These are phyloP conservation scores for Boletus rubroflammeus DNA, from an alignment of 768 basidiomycete species.

Conservation along the genomic window DNA sequence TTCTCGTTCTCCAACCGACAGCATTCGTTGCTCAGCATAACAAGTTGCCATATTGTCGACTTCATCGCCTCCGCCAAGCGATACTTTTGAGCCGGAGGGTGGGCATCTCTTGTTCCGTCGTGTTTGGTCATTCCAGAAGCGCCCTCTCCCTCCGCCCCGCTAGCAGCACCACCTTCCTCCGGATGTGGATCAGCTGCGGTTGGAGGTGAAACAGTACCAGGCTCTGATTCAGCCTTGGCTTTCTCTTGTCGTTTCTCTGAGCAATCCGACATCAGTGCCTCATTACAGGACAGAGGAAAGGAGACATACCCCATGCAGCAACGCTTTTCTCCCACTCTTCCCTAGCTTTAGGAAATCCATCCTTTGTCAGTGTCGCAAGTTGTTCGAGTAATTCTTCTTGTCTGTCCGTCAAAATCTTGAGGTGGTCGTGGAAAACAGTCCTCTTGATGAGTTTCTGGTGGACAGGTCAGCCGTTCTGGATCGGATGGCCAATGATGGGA, in stretches of 20 bases:
- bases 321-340: slow-evolving; percentile 77
- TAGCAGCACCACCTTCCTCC: slow-evolving; percentile 33
- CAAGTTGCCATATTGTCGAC: slow-evolving; percentile 72
- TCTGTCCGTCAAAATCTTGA: slow-evolving; percentile 56
- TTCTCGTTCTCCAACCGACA: slow-evolving; percentile 67
- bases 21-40: slow-evolving; percentile 78
- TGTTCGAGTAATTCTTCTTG: slow-evolving; percentile 68
- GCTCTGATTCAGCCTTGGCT: slow-evolving; percentile 33
- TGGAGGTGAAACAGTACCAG: slow-evolving; percentile 32
- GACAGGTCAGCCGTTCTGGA: slow-evolving; percentile 6
- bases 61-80: slow-evolving; percentile 80
- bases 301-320: slow-evolving; percentile 58
- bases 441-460: slow-evolving; percentile 88
- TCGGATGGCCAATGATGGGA: neutral
- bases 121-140: slow-evolving; percentile 20
- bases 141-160: slow-evolving; percentile 27
- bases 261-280: neutral
- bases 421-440: slow-evolving; percentile 76
- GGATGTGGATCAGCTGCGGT: slow-evolving; percentile 19
- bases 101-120: slow-evolving; percentile 37
- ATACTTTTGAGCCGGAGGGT: slow-evolving; percentile 75
- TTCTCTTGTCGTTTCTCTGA: slow-evolving; percentile 60
- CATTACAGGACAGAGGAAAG: neutral
- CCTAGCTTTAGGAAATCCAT: slow-evolving; percentile 63
- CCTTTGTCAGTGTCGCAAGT: slow-evolving; percentile 57